A percentile compares a stretch with the other conserved stretches of the same genome.
phyloP scores from a whole-genome alignment of 208 protist species.

The Leishmania tarentolae region DNA sequence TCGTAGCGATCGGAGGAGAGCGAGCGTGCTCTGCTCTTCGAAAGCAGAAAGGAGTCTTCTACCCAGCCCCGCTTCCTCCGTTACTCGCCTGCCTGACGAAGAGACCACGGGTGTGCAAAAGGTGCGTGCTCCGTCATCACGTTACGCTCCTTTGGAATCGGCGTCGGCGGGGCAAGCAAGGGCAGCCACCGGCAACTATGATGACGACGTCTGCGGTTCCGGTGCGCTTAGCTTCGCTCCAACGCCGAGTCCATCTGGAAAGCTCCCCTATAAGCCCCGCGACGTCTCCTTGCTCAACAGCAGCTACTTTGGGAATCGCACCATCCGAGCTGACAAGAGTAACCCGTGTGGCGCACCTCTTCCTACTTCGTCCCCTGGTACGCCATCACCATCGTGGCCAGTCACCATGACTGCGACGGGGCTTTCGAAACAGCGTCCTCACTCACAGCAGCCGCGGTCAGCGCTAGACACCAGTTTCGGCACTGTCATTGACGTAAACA shows the following conservation, averaged over 20 bases:
- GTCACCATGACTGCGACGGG: neutral
- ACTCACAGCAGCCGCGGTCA: slow-evolving; percentile 3
- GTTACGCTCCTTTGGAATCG: neutral
- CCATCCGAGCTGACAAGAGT: slow-evolving; percentile 30
- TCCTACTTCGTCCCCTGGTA: slow-evolving; percentile 10
- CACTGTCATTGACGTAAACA: neutral
- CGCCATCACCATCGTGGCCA: neutral
- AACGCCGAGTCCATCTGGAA: slow-evolving; percentile 9
- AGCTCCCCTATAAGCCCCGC: slow-evolving; percentile 50
- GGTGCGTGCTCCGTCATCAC: neutral
- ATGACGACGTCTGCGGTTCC: neutral
- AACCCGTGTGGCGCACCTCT: slow-evolving; percentile 43
- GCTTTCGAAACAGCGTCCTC: neutral
- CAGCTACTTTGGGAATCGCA: slow-evolving; percentile 60
- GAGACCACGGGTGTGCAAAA: neutral
- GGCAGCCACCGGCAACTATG: neutral
- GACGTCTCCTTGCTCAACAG: slow-evolving; percentile 49
- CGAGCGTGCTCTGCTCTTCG: neutral
- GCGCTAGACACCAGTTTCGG: neutral
- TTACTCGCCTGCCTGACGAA: neutral
- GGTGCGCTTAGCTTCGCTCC: slow-evolving; percentile 6
- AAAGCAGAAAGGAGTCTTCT: neutral
- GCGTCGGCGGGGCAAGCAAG: neutral
- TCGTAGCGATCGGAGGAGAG: too few relatives aligned
- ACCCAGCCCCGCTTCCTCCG: neutral